Evolutionary conservation across 2,329 filamentous ascomycete genomes (phyloP), one percentile per base, ranked within the genome.

Genomic region (Alternaria tenuissima): DNA sequence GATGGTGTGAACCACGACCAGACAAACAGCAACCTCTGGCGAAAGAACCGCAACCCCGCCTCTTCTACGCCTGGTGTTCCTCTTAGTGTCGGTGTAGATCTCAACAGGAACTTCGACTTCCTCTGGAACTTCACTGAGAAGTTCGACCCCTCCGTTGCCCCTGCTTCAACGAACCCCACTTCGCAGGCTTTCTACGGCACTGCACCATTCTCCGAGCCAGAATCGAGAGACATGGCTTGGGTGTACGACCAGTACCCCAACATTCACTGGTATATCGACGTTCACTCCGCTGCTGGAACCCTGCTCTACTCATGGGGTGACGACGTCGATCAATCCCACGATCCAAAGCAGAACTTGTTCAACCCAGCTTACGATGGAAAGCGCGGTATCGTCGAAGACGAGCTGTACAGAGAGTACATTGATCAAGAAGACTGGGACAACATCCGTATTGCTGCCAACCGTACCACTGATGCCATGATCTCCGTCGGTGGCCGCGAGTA

Each of bases 221-320:
- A 88, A 73, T 83, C 85, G 3, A 73, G 82, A 66, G 85, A 82
- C 64, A 80, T 87, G 58, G 82, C 79, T 47, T 87, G 83, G 80
- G 76, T 85, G 2, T 77, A 87, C 66, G 81, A 85, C 59, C 76
- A 80, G 30, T 84, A 82, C 72, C 72, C 78, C 52, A 81, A 81
- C 43, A 76, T 88, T 48, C 78, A 81, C 26, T 88, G 85, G 85
- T 87, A 85, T 69, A 76, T 87, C 42, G 86, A 88, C 62, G 76
- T 88, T 34, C 86, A 88, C 79, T 87, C 85, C 5, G 84, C 80
- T 46, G 79, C 80, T 1, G 85, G 84, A 7, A 78, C 81, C 7
- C 75, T 88, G n/a, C 75, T 88, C 11, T 87, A 87, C 71, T 81
- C 79, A 41, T 88, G 86, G 86, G 86, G 86, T 28, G 83, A 85